Evolutionary conservation across 805 yeast species (phyloP).

Genomic region (Kodamaea kakaduensis): DNA sequence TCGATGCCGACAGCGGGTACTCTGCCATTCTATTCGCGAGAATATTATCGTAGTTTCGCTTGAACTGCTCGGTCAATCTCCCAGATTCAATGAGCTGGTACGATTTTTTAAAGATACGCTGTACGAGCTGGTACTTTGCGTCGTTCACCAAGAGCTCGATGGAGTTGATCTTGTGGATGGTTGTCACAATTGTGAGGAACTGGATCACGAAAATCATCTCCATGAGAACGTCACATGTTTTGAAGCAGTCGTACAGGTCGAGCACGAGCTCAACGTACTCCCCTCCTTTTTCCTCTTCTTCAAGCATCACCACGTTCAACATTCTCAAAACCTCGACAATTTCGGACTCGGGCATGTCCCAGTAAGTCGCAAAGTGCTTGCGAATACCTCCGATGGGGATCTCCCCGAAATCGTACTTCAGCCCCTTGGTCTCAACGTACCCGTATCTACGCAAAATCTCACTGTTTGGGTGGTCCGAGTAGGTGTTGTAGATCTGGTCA

Average conservation of each 20-base stretch:
- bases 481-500: slow-evolving; percentile 80
- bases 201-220: slow-evolving; percentile 56
- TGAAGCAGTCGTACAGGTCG: slow-evolving; percentile 62
- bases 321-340: slow-evolving; percentile 35
- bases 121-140: slow-evolving; percentile 31
- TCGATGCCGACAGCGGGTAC: slow-evolving; percentile 43
- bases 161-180: slow-evolving; percentile 22
- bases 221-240: slow-evolving; percentile 53
- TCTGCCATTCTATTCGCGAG: slow-evolving; percentile 35
- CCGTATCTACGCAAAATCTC: slow-evolving; percentile 90
- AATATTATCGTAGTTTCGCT: slow-evolving; percentile 29
- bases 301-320: slow-evolving; percentile 22
- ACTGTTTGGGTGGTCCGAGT: slow-evolving; percentile 89
- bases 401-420: slow-evolving; percentile 80
- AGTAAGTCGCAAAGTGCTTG: slow-evolving; percentile 27
- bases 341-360: slow-evolving; percentile 18
- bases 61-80: slow-evolving; percentile 41
- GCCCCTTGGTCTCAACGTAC: slow-evolving; percentile 72
- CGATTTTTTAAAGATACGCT: slow-evolving; percentile 55
- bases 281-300: slow-evolving; percentile 33
- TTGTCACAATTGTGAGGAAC: slow-evolving; percentile 37
- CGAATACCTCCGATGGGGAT: slow-evolving; percentile 45
- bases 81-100: slow-evolving; percentile 54
- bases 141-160: slow-evolving; percentile 17
- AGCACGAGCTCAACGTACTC: slow-evolving; percentile 40